Conservation (phyloP, 2,329 filamentous ascomycete genomes). For the Talaromyces sp. region DNA sequence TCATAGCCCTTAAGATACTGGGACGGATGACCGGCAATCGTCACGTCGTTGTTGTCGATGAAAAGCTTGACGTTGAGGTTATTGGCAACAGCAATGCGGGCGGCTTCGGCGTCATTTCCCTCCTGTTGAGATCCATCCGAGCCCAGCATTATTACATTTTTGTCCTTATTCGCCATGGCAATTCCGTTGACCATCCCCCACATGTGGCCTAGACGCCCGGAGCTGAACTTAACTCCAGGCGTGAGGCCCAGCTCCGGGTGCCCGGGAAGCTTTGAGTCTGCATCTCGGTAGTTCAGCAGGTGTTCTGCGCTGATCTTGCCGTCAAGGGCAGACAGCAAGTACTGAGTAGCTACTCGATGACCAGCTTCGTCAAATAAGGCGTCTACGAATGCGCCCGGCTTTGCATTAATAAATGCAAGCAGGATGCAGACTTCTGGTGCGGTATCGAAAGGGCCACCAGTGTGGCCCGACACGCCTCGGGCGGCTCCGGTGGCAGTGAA, state of each 20-base stretch:
- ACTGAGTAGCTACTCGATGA: constrained; percentile 39
- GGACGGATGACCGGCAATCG: constrained; percentile 37
- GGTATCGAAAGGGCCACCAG: constrained; percentile 37
- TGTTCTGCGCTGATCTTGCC: constrained; percentile 34
- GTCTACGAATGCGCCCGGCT: constrained; percentile 28
- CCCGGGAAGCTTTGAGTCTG: constrained; percentile 36
- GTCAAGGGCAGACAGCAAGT: constrained; percentile 33
- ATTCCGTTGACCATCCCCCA: constrained; percentile 38
- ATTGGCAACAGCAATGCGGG: constrained; percentile 33
- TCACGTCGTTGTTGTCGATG: constrained; percentile 39
- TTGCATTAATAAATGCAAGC: constrained; percentile 31
- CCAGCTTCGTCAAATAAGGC: constrained; percentile 37
- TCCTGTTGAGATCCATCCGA: constrained; percentile 41
- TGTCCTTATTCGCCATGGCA: constrained; percentile 32
- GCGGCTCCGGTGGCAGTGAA: constrained; percentile 37
- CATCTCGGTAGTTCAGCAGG: constrained; percentile 38
- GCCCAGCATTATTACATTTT: constrained; percentile 33
- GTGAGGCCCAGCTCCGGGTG: constrained; percentile 38
- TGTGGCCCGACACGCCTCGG: constrained; percentile 35
- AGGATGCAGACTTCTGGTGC: constrained; percentile 38
- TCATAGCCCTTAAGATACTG: constrained; percentile 36
- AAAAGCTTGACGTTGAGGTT: constrained; percentile 36
- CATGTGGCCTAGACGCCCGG: constrained; percentile 37
- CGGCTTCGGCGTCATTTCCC: constrained; percentile 39
- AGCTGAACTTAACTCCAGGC: constrained; percentile 37